These are phyloP conservation scores for Nematocida homosporus DNA, from an alignment of 371 early-diverging fungal species.

Conservation along the genomic window DNA sequence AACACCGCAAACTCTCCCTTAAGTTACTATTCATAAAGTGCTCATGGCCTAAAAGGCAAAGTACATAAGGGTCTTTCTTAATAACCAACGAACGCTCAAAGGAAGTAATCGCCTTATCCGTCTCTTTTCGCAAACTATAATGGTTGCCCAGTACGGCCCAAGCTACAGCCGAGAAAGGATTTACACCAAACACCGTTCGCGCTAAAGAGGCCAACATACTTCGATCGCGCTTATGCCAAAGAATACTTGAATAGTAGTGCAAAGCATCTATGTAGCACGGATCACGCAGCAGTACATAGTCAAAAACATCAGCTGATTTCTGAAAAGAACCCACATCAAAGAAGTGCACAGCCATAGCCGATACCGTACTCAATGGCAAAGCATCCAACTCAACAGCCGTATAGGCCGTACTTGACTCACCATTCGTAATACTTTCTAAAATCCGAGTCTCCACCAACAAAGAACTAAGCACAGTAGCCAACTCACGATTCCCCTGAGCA, in stretches of 20 bases:
- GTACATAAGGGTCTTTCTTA: slow-evolving; percentile 60
- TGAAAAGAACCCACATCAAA: slow-evolving; percentile 42
- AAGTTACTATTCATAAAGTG: slow-evolving; percentile 63
- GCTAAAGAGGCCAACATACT: slow-evolving; percentile 60
- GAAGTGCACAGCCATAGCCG: slow-evolving; percentile 16
- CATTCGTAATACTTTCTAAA: slow-evolving; percentile 18
- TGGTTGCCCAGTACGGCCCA: slow-evolving; percentile 68
- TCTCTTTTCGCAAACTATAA: slow-evolving; percentile 61
- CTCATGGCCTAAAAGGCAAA: slow-evolving; percentile 67
- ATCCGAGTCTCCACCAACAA: slow-evolving; percentile 7
- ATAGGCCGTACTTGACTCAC: neutral
- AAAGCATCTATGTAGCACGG: slow-evolving; percentile 58
- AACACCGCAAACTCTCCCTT: slow-evolving; percentile 60
- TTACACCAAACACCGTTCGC: slow-evolving; percentile 58
- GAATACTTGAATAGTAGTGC: slow-evolving; percentile 66
- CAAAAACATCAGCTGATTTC: slow-evolving; percentile 52
- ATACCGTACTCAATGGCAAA: slow-evolving; percentile 14
- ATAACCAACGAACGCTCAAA: slow-evolving; percentile 62
- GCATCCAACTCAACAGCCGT: neutral
- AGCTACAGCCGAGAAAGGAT: slow-evolving; percentile 53
- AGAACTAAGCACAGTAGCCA: neutral
- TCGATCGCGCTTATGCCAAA: slow-evolving; percentile 64
- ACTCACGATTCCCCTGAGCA: neutral
- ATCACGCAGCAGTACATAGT: slow-evolving; percentile 58
- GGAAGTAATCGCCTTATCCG: slow-evolving; percentile 57